Conservation (phyloP, 257 asterid species). For the Linderniella brevidens region DNA sequence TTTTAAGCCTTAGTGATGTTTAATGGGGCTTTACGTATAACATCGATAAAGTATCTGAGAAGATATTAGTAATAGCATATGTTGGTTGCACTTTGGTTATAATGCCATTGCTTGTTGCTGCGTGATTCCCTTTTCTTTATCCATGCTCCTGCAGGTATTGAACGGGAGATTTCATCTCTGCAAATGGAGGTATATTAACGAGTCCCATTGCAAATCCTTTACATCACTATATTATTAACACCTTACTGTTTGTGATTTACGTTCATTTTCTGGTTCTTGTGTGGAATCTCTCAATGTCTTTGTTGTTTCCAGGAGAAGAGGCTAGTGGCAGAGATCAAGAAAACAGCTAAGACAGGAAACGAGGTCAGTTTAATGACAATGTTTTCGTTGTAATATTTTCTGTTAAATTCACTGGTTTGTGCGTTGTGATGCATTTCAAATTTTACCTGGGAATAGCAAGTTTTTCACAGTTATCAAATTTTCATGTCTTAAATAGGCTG, state of each 20-base stretch:
- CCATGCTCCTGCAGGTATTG: constrained; percentile 45
- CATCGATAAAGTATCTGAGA: too few species aligned
- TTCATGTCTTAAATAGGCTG: constrained; percentile 35
- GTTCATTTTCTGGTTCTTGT: constrained; percentile 6
- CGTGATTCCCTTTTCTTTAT: not conserved
- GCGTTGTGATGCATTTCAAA: too few species aligned
- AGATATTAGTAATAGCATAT: not conserved
- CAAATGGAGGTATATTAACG: constrained; percentile 64
- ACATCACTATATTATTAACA: not conserved
- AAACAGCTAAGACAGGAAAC: constrained; percentile 92
- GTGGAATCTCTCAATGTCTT: constrained; percentile 14
- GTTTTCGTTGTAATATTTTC: too few species aligned
- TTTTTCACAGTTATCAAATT: constrained; percentile 3
- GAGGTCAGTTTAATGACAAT: constrained; percentile 42
- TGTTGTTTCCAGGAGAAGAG: constrained; percentile 47
- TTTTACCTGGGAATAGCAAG: too few species aligned
- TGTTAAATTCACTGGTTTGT: too few species aligned
- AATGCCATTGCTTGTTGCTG: not conserved
- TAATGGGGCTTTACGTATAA: too few species aligned
- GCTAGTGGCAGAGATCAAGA: constrained; percentile 94
- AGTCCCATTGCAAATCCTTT: not conserved
- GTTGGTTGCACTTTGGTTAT: not conserved
- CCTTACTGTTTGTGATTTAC: not conserved
- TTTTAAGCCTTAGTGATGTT: not conserved
- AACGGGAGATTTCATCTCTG: constrained; percentile 76